Evolutionary conservation across 805 yeast species (phyloP).

Genomic region (Pichia exigua): DNA sequence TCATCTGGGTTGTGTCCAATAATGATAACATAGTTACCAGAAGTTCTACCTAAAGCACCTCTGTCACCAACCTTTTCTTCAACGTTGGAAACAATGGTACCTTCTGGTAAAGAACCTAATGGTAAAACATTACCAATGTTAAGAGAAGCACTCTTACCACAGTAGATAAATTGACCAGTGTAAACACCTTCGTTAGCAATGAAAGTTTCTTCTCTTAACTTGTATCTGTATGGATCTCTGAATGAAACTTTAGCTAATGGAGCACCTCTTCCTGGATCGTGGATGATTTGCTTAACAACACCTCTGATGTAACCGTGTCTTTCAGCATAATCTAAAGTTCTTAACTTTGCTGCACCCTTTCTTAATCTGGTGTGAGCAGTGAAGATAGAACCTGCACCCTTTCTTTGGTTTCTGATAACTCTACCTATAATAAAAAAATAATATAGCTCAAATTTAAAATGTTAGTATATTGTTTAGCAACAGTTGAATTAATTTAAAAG

Average conservation of each 20-base stretch:
- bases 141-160: constrained; percentile 97
- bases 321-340: constrained; percentile 98
- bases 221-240: constrained; percentile 99
- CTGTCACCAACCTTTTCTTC: constrained; percentile 99
- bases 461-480: neutral
- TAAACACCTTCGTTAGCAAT: constrained; percentile 99
- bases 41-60: constrained; percentile 99
- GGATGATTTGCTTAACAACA: constrained; percentile 96
- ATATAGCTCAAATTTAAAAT: neutral
- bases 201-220: constrained; percentile 96
- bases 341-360: constrained; percentile 99
- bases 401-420: constrained; percentile 99
- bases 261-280: constrained; percentile 99
- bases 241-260: constrained; percentile 97
- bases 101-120: constrained; percentile 96
- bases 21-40: constrained; percentile 98
- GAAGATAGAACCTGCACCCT: constrained; percentile 96
- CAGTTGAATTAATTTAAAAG: too few species aligned
- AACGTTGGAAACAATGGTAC: constrained; percentile 97
- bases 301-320: constrained; percentile 99
- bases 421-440: constrained; percentile 49
- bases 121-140: constrained; percentile 97
- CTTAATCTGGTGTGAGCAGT: constrained; percentile 99
- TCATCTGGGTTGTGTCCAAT: constrained; percentile 99
- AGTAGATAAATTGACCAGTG: constrained; percentile 99